A percentile compares a stretch with the other conserved stretches of the same genome.
Evolutionary conservation across 2,329 filamentous ascomycete species (phyloP).

Genomic region (Chaetomiaceae sp.): DNA sequence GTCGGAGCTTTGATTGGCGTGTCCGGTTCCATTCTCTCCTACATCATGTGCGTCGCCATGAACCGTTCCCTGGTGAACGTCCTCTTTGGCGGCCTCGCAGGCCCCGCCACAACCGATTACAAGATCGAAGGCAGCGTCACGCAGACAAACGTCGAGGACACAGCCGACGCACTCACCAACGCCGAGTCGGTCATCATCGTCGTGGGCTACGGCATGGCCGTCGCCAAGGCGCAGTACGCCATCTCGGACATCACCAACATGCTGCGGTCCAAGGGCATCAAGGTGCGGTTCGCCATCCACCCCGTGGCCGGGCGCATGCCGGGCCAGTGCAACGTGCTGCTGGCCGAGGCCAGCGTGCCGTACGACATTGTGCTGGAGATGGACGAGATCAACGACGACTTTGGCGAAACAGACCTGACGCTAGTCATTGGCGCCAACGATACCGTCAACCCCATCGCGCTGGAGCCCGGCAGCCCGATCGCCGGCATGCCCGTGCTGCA

Average conservation of each 20-base stretch:
- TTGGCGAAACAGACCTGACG: constrained; percentile 76
- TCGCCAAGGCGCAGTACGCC: constrained; percentile 88
- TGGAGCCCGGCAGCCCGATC: constrained; percentile 78
- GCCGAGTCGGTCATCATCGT: constrained; percentile 85
- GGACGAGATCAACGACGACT: constrained; percentile 95
- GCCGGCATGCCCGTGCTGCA: constrained; percentile 91
- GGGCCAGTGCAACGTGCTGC: constrained; percentile 84
- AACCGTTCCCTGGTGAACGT: constrained; percentile 87
- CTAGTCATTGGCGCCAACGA: constrained; percentile 91
- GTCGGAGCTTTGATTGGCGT: constrained; percentile 85
- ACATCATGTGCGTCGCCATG: constrained; percentile 86
- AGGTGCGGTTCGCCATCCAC: constrained; percentile 84
- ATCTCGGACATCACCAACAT: constrained; percentile 75
- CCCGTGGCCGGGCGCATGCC: constrained; percentile 90
- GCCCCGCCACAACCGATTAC: constrained; percentile 57
- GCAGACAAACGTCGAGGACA: constrained; percentile 74
- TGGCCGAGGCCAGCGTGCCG: constrained; percentile 81
- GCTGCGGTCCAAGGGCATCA: constrained; percentile 69
- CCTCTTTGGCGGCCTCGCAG: constrained; percentile 74
- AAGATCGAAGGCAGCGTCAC: constrained; percentile 78
- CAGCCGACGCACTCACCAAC: constrained; percentile 67
- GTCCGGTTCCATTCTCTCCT: constrained; percentile 82
- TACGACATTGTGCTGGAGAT: constrained; percentile 93
- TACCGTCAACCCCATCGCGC: constrained; percentile 83
- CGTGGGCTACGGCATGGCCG: constrained; percentile 91